A percentile compares a stretch with the other conserved stretches of the same genome.
Evolutionary conservation across 1,139 yeast species (phyloP).

Genomic region (Pichia sp.): DNA sequence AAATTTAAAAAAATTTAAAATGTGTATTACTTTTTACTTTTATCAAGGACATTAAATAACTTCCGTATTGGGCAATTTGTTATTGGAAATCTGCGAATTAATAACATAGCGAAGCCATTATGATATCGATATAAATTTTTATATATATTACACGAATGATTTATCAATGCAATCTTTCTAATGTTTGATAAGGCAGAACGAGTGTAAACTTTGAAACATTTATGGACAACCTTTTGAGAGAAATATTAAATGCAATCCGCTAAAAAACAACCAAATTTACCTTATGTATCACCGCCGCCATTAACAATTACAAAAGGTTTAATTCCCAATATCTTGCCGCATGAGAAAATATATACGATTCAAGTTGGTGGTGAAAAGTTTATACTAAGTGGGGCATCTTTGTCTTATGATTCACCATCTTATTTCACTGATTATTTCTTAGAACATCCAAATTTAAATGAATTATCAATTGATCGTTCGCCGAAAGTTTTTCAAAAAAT

Average conservation of each 20-base stretch:
- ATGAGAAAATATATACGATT: slow-evolving; percentile 59
- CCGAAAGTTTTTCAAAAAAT: slow-evolving; percentile 63
- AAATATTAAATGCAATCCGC: too few species aligned
- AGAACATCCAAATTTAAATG: slow-evolving; percentile 34
- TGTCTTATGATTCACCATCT: slow-evolving; percentile 73
- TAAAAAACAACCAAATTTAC: not conserved
- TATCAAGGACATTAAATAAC: too few species aligned
- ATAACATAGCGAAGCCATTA: too few species aligned
- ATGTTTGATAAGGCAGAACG: too few species aligned
- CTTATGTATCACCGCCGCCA: not conserved
- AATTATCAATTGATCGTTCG: slow-evolving; percentile 68
- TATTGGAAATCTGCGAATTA: too few species aligned
- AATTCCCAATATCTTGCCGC: slow-evolving; percentile 57
- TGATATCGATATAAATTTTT: too few species aligned
- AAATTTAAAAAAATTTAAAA: not conserved
- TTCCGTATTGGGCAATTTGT: too few species aligned
- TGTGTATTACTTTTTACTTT: not conserved
- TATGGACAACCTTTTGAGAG: too few species aligned
- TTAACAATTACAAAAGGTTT: not conserved
- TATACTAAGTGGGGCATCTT: slow-evolving; percentile 69
- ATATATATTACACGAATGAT: too few species aligned
- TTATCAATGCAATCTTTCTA: too few species aligned
- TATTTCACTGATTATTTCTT: slow-evolving; percentile 49
- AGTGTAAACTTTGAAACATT: too few species aligned
- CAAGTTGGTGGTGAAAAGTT: slow-evolving; percentile 65